Base-by-base conservation (phyloP, 1,284 basidiomycete species). In the Stygiomarasmius scandens region DNA sequence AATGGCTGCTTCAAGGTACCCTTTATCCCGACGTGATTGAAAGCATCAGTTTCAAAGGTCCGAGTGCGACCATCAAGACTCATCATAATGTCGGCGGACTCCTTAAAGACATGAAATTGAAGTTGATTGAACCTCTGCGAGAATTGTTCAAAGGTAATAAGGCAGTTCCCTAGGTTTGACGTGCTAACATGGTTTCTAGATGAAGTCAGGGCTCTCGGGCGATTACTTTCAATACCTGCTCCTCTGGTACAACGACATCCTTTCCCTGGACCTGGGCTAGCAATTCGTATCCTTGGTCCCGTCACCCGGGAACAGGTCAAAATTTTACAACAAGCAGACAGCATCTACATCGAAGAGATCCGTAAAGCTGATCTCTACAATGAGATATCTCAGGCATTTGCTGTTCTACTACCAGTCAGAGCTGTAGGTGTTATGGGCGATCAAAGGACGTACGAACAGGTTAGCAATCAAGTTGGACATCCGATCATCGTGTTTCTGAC, bases 11-110 rank as follows among this genome's bases (percentile, higher is more conserved):
- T 25, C 96, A 98, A 74, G 97, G 97, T n/a, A 99, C 97, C 0
- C 84, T 99, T 10, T 99, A 99, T 76, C 97, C 97, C 2, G 97
- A 99, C 71, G 97, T 99, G 48, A 99, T 99, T 71, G 97, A 99
- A 80, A 95, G 91, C 68, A 98, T 99, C 79, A 95, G 92, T 75
- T 99, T 99, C 87, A 99, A 99, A 77, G 97, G 97, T 2, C 97
- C 97, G 1, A 95, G 92, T 64, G 97, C 97, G 47, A 99, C 96
- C 16, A 99, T 99, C 82, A 99, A 99, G 83, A 98, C 97, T 9
- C 97, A 99, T 72, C 97, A 99, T 75, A 99, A 99, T 67, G 97
- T 99, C 62, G 97, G 97, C 29, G 97, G 97, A 10, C 79, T 99
- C 48, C 79, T 99, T 60, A 93, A 93, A 69, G 90, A 99, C 73